Base-by-base conservation (phyloP, 129 eudicot genomes). In the Pulicaria dysenterica region DNA sequence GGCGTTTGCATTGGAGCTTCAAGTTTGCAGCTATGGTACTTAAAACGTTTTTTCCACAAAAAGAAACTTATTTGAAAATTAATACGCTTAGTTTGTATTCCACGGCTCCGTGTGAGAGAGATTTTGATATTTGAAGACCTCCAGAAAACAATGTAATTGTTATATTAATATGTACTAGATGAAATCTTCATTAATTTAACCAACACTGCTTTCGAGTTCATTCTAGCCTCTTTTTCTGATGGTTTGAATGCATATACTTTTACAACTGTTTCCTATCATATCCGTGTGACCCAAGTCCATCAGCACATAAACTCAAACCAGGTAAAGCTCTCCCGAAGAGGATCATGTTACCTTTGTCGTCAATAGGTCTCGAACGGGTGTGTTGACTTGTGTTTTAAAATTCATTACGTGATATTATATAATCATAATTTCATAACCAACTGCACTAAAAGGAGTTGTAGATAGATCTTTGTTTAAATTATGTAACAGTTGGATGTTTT, bases 41-140 rank as follows among this genome's bases (percentile, higher is more conserved):
- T 93, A 67, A 88, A 84, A 84, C 81, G 87, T 13, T 93, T 77
- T 69, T 93, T 93, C 73, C 84, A 69, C 69, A 90, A 85, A 88
- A 93, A 90, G 75, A 93, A 87, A 70, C 98, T 93, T 58, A 93
- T 93, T 34, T 92, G 77, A 87, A 60, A 64, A 36, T n/a, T 53
- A 47, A 51, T 13, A n/a, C 0, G 43, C 46, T 10, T 39, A 57
- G 17, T 41, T 40, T 19, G 36, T 17, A 38, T 17, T n/a, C 4
- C 15, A 14, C 70, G 37, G 61, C 75, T 61, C 51, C 51, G 63
- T 45, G 42, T 61, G 41, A 56, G 49, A 69, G 70, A 74, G 70
- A 74, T 76, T 47, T 67, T 76, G 75, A 64, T 65, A 75, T 14
- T 68, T 56, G 80, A 47, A 44, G 31, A 67, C 72, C 8, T 67